Evolutionary conservation across 345 rosid genomes (phyloP).

Genomic region (Dimocarpus longan): DNA sequence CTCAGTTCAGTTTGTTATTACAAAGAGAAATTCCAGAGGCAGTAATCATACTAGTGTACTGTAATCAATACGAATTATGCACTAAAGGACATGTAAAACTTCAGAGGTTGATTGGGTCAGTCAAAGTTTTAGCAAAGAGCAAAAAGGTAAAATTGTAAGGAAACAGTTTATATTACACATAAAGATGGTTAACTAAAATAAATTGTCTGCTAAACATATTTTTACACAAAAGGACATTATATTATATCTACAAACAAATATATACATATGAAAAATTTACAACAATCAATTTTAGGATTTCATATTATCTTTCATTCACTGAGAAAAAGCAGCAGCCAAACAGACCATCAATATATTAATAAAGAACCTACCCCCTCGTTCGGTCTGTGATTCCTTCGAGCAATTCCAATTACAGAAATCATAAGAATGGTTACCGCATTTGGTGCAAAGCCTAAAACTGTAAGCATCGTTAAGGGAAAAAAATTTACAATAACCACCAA

Average conservation of each 20-base stretch:
- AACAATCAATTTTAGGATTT: background rate
- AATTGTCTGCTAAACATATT: background rate
- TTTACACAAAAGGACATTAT: background rate
- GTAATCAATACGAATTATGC: background rate
- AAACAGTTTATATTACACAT: background rate
- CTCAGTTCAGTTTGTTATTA: background rate
- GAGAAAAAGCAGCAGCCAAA: background rate
- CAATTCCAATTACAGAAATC: constrained; percentile 46
- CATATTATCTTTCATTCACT: background rate
- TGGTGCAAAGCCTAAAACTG: constrained; percentile 64
- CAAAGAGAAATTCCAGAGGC: background rate
- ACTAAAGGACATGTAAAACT: background rate
- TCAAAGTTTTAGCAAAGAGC: background rate
- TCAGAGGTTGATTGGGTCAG: background rate
- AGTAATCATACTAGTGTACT: background rate
- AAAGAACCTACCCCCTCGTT: constrained; percentile 45
- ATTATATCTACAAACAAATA: background rate
- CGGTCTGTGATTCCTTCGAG: constrained; percentile 34
- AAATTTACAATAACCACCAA: constrained; percentile 7
- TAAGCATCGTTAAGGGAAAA: constrained; percentile 49
- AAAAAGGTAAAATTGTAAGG: background rate
- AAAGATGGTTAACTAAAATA: background rate
- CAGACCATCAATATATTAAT: background rate
- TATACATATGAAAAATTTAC: background rate
- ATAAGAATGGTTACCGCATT: constrained; percentile 55